Evolutionary conservation across 352 stramenopile species (phyloP), one percentile per base, ranked within the genome.

Genomic region (Phytophthora uliginosa): DNA sequence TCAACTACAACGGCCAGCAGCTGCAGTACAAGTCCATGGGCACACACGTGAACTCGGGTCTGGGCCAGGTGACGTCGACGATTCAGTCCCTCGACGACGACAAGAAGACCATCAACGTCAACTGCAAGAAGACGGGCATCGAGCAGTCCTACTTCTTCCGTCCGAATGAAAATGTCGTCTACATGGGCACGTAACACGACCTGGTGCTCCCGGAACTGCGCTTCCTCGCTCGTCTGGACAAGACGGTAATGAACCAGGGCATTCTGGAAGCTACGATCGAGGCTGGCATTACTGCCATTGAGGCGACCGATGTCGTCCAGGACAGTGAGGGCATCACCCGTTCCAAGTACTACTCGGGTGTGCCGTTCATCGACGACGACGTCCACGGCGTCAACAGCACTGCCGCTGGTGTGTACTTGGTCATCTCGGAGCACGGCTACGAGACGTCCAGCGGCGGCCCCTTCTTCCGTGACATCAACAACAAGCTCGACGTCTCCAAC

Each of bases 381-480:
- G 71, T 83, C 48, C 78, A 86, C 58, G 79, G 82, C 12, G 82
- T 86, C n/a, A 72, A 63, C 17, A 79, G 79, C 12, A 63, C 69
- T 2, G 63, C 73, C 26, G 79, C 69, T 0, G 79, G 82, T 38
- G 75, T 86, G 8, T 86, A 85, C 68, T 78, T 89, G 18, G 82
- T 89, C 10, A 77, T 89, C 53, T 89, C 81, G 7, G 69, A 82
- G 8, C 62, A 52, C n/a, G 72, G 67, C 34, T 89, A 85, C 70
- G 82, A 89, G 53, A 82, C 69, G 5, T 88, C 81, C 13, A 80
- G 65, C 18, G 66, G 69, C n/a, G 81, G 81, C 0, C 81, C 81
- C 31, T 88, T 86, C 71, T 86, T 82, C 74, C 76, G 78, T 28
- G 81, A 88, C 56, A 88, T 88, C 64, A 88, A 88, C 71, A 86